Evolutionary conservation across 345 rosid species (phyloP), one percentile per base, ranked within the genome.

Genomic region (Mercurialis annua): DNA sequence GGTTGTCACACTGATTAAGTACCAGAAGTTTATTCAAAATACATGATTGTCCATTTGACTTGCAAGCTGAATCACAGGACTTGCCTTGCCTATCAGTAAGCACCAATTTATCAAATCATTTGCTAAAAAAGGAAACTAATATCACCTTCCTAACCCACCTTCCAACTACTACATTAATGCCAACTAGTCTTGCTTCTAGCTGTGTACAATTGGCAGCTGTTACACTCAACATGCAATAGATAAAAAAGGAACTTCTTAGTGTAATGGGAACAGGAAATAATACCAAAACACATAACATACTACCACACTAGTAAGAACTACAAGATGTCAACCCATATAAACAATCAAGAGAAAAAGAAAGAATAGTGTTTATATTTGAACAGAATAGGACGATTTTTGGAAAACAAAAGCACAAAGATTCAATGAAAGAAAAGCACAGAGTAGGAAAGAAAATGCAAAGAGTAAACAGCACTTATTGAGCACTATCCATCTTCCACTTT

Each of bases 1-100:
- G 88, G 95, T 82, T 75, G 17, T 87, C 97, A 74, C 98, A 90
- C 48, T 90, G 89, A 72, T 93, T 93, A 53, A 93, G 90, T 70
- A 87, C 81, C 76, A 80, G 26, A 51, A 93, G 94, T 80, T 90
- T 93, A 76, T 89, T 90, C 71, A 80, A 82, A 66, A 93, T 96
- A 43, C 98, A 93, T 21, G 92, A 85, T 66, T 87, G 86, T 75
- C 97, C 94, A 59, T 80, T 77, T 57, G 85, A 86, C 81, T 81
- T 86, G 89, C 98, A 93, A 51, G 78, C 90, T 30, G 82, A 78
- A 74, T 90, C 94, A 62, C 97, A 93, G 54, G 98, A 86, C 79
- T 88, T 91, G 7, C 97, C 96, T 77, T 87, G 93, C 84, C 98
- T 89, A 60, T 26, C 68, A 67, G 51, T 66, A 49, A 75, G n/a